Evolutionary conservation across 2,329 filamentous ascomycete species (phyloP).

Genomic region (Stagonosporopsis tanaceti): DNA sequence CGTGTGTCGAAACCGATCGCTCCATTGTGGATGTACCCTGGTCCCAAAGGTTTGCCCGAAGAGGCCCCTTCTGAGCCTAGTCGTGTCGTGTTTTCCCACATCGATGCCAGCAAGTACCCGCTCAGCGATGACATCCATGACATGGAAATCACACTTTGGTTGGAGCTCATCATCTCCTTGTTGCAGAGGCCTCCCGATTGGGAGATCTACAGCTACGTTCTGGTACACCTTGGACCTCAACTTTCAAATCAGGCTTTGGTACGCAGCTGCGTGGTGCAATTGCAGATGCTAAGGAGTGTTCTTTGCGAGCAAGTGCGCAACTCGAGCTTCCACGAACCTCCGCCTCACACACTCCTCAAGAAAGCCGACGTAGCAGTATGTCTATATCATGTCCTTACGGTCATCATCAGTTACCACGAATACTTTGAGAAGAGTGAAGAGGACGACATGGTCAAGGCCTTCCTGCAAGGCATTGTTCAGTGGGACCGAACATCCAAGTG

Average conservation of each 20-base stretch:
- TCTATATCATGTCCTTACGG: constrained; percentile 84
- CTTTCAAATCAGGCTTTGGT: constrained; percentile 91
- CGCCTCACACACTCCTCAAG: constrained; percentile 77
- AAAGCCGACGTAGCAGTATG: constrained; percentile 90
- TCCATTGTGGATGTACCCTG: constrained; percentile 66
- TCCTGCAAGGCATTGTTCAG: constrained; percentile 82
- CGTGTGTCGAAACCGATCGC: constrained; percentile 45
- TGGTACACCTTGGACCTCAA: constrained; percentile 86
- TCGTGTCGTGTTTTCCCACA: constrained; percentile 59
- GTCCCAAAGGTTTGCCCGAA: constrained; percentile 62
- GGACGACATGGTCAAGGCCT: constrained; percentile 86
- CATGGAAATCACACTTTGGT: constrained; percentile 66
- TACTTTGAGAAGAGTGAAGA: constrained; percentile 85
- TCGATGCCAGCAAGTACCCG: constrained; percentile 47
- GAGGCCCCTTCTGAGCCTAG: constrained; percentile 60
- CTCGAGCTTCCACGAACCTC: constrained; percentile 82
- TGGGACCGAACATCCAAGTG: constrained; percentile 88
- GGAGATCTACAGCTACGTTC: constrained; percentile 90
- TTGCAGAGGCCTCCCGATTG: constrained; percentile 79
- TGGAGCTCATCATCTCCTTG: constrained; percentile 79
- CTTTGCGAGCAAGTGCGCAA: constrained; percentile 84
- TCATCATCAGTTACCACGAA: constrained; percentile 88
- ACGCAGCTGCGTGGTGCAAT: constrained; percentile 72
- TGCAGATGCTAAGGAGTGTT: constrained; percentile 76
- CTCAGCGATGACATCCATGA: constrained; percentile 52